These are phyloP conservation scores for Periconia digitata DNA, from an alignment of 2,329 filamentous ascomycete genomes.

Conservation along the genomic window DNA sequence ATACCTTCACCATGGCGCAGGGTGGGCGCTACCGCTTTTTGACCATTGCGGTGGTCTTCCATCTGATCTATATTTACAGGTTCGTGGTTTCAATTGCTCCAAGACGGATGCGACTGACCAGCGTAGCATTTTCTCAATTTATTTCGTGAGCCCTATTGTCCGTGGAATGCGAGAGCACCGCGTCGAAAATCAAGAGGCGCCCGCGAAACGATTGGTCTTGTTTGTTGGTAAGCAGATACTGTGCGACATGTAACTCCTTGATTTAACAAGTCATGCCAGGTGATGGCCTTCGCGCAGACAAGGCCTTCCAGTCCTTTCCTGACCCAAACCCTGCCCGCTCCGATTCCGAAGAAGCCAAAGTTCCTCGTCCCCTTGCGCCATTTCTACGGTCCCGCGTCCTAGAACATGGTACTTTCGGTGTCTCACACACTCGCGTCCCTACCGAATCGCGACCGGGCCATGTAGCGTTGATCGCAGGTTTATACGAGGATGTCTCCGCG, in stretches of 20 bases:
- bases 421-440: constrained; percentile 94
- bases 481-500: constrained; percentile 97
- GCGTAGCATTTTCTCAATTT: constrained; percentile 91
- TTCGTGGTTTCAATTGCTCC: constrained; percentile 5
- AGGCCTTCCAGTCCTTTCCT: constrained; percentile 90
- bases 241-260: not conserved
- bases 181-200: constrained; percentile 71
- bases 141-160: constrained; percentile 97
- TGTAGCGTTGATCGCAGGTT: constrained; percentile 91
- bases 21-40: constrained; percentile 78
- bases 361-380: constrained; percentile 79
- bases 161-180: constrained; percentile 86
- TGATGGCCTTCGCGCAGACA: constrained; percentile 94
- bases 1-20: constrained; percentile 51
- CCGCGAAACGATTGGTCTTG: constrained; percentile 86
- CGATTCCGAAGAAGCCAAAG: constrained; percentile 61
- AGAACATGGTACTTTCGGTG: constrained; percentile 89
- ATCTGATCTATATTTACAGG: constrained; percentile 81
- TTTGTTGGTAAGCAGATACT: constrained; percentile 70
- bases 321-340: constrained; percentile 65
- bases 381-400: constrained; percentile 89
- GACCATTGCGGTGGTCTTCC: constrained; percentile 86
- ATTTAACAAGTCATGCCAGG: constrained; percentile 47
- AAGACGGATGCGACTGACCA: constrained; percentile 10
- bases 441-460: constrained; percentile 96